These are phyloP conservation scores for Termitomyces sp. DNA, from an alignment of 768 basidiomycete species.

Conservation along the genomic window DNA sequence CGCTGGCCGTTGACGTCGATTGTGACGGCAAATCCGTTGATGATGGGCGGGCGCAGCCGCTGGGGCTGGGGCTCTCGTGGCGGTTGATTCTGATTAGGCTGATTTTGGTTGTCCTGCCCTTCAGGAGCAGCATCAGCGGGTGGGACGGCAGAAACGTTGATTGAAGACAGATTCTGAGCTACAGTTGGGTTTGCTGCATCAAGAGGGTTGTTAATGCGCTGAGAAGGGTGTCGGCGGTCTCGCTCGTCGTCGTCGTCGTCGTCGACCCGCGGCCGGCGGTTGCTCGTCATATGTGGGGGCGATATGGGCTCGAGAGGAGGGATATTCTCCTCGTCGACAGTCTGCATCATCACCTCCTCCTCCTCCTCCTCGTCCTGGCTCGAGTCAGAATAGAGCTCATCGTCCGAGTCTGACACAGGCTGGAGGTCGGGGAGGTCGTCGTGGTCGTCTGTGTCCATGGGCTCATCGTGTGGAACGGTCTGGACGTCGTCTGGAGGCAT, in stretches of 20 bases:
- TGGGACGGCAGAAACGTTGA: neutral
- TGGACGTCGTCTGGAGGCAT: neutral
- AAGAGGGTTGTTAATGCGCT: conserved; percentile 34
- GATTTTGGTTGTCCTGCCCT: neutral
- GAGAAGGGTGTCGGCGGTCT: conserved; percentile 59
- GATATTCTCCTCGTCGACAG: conserved; percentile 25
- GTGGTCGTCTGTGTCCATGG: neutral
- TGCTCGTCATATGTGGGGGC: conserved; percentile 23
- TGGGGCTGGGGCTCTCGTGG: neutral
- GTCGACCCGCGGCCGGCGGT: conserved; percentile 52
- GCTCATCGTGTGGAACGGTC: neutral
- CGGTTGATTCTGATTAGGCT: neutral
- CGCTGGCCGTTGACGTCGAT: conserved; percentile 15
- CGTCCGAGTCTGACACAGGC: conserved; percentile 31
- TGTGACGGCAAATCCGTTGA: conserved; percentile 17
- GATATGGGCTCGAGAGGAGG: conserved; percentile 24
- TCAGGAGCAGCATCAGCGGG: neutral
- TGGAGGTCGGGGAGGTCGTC: conserved; percentile 38
- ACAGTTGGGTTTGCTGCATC: neutral
- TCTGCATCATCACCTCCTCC: conserved; percentile 15
- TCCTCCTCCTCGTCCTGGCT: conserved; percentile 11
- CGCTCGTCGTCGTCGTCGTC: conserved; percentile 57
- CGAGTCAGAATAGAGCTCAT: conserved; percentile 20
- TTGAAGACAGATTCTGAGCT: conserved; percentile 2
- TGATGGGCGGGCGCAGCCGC: neutral